A percentile compares a stretch with the other conserved stretches of the same genome.
Conservation (phyloP, 768 basidiomycete genomes). For the Auricularia sp. region DNA sequence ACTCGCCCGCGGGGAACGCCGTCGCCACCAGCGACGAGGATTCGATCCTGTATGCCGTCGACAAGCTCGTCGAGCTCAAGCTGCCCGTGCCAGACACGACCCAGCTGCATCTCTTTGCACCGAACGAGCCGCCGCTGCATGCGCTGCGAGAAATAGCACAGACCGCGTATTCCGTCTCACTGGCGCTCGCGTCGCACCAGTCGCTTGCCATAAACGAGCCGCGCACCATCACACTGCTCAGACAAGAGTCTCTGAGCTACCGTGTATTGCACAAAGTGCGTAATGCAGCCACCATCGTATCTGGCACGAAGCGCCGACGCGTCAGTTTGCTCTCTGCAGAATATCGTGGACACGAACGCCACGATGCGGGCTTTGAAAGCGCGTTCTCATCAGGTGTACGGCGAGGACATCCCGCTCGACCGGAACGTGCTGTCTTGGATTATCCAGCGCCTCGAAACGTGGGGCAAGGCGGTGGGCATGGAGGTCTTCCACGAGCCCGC, state of each 20-base stretch:
- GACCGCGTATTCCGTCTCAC: neutral
- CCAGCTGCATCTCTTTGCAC: neutral
- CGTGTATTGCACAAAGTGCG: neutral
- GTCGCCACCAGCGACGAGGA: neutral
- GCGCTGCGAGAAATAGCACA: neutral
- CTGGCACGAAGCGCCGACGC: neutral
- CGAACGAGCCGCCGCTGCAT: neutral
- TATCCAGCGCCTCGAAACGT: constrained; percentile 46
- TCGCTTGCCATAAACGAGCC: neutral
- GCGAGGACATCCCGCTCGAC: constrained; percentile 54
- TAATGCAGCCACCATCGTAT: neutral
- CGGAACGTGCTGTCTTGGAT: constrained; percentile 45
- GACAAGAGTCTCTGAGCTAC: neutral
- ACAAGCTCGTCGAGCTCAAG: neutral
- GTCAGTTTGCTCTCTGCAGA: constrained; percentile 24
- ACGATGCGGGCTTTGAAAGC: constrained; percentile 34
- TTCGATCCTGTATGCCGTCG: neutral
- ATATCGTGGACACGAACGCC: constrained; percentile 39
- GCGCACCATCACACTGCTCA: neutral
- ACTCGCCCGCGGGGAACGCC: neutral
- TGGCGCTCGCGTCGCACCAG: neutral
- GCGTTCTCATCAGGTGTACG: constrained; percentile 40
- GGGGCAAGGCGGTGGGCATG: constrained; percentile 60
- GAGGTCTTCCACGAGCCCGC: constrained; percentile 52
- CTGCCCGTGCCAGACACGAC: neutral